Percentiles rank a stretch among this genome's conserved stretches.
Conservation (phyloP, 805 yeast species). For the Komagataella populi region DNA sequence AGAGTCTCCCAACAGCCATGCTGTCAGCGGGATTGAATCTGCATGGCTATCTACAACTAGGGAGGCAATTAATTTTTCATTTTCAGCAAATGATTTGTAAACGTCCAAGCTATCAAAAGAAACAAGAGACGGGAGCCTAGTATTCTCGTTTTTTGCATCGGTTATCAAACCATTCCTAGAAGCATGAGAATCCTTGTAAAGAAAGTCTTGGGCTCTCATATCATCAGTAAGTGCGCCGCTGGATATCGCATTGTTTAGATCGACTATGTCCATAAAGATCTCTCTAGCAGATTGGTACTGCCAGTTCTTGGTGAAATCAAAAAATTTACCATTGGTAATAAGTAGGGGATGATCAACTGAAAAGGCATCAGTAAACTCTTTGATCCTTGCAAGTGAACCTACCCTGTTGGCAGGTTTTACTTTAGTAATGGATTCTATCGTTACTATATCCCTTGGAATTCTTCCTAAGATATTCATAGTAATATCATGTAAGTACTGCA, state of each 20-base stretch:
- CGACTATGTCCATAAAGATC: conserved; percentile 34
- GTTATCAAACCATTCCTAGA: background rate
- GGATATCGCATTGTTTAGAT: conserved; percentile 15
- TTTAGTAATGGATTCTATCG: background rate
- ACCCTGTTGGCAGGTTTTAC: conserved; percentile 2
- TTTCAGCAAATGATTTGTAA: background rate
- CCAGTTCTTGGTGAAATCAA: conserved; percentile 19
- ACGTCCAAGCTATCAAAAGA: background rate
- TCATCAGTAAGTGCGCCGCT: conserved; percentile 15
- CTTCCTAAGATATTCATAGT: conserved; percentile 4
- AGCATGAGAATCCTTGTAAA: conserved; percentile 20
- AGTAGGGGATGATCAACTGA: conserved; percentile 35
- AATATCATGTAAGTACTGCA: conserved; percentile 11
- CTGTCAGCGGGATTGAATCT: background rate
- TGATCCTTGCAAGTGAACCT: conserved; percentile 8
- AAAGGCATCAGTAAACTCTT: conserved; percentile 18
- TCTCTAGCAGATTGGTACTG: conserved; percentile 33
- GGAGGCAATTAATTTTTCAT: background rate
- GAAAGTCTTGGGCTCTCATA: conserved; percentile 19
- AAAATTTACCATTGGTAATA: conserved; percentile 63
- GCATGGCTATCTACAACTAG: background rate
- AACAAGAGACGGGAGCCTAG: background rate
- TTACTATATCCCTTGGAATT: background rate
- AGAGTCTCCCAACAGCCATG: background rate
- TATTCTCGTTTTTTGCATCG: background rate